These are phyloP conservation scores for Ananas comosus DNA, from an alignment of 176 grass and related monocot genomes.

Conservation along the genomic window DNA sequence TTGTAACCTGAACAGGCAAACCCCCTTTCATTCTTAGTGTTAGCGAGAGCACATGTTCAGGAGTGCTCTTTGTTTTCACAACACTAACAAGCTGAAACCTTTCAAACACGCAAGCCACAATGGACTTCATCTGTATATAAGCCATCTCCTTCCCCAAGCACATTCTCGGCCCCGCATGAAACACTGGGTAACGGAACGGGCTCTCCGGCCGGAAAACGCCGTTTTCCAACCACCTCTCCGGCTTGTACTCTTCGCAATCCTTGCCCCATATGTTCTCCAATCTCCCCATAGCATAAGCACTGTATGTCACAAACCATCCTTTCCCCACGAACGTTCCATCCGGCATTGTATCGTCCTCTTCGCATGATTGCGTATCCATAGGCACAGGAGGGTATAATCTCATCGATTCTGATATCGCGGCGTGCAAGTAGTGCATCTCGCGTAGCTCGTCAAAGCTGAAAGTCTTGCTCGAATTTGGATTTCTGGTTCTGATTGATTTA, in stretches of 20 bases:
- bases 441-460: slow-evolving; percentile 27
- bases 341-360: slow-evolving; percentile 58
- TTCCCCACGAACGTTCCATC: slow-evolving; percentile 46
- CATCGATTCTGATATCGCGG: slow-evolving; percentile 63
- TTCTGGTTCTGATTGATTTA: slow-evolving; percentile 13
- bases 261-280: slow-evolving; percentile 72
- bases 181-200: slow-evolving; percentile 76
- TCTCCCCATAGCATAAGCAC: slow-evolving; percentile 75
- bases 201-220: slow-evolving; percentile 56
- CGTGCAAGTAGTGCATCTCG: slow-evolving; percentile 74
- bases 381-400: slow-evolving; percentile 82
- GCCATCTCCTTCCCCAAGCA: slow-evolving; percentile 85
- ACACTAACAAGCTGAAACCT: slow-evolving; percentile 10
- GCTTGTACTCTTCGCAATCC: slow-evolving; percentile 59
- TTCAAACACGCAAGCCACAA: slow-evolving; percentile 47
- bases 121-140: slow-evolving; percentile 82
- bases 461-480: neutral
- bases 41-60: too few relatives aligned
- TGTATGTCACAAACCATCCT: slow-evolving; percentile 64
- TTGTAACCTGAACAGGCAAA: too few relatives aligned
- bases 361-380: slow-evolving; percentile 68
- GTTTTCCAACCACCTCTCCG: slow-evolving; percentile 51
- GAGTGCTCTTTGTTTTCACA: too few relatives aligned
- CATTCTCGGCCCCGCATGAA: slow-evolving; percentile 73
- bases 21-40: too few relatives aligned